These are phyloP conservation scores for Talaromyces nanjingensis DNA, from an alignment of 495 filamentous ascomycete species.

Conservation along the genomic window DNA sequence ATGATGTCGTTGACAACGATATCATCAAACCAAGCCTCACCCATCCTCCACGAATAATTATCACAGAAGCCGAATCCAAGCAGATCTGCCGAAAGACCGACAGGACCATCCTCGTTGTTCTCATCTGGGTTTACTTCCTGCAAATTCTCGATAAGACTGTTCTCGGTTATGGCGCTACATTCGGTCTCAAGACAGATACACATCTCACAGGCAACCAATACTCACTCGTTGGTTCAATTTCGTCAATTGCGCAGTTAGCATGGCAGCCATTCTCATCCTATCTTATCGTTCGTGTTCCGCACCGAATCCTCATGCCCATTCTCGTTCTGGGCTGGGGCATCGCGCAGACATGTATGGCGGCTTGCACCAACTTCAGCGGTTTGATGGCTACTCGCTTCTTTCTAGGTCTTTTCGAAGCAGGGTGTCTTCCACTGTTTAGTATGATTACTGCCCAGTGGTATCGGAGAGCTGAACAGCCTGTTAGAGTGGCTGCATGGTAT, in stretches of 20 bases:
- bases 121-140: conserved; percentile 60
- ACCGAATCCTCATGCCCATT: conserved; percentile 54
- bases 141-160: conserved; percentile 61
- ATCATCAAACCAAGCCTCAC: background rate
- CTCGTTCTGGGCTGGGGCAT: conserved; percentile 49
- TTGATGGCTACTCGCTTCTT: conserved; percentile 44
- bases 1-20: background rate
- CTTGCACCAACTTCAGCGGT: conserved; percentile 28
- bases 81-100: conserved; percentile 56
- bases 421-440: conserved; percentile 53
- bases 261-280: conserved; percentile 61
- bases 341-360: conserved; percentile 39
- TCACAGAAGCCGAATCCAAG: conserved; percentile 46
- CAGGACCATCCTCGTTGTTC: conserved; percentile 46
- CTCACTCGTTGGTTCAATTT: conserved; percentile 54
- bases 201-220: conserved; percentile 53
- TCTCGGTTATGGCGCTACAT: conserved; percentile 56
- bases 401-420: conserved; percentile 44
- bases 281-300: conserved; percentile 59
- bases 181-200: conserved; percentile 49
- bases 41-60: background rate
- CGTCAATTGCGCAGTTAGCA: conserved; percentile 55
- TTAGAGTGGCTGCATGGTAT: conserved; percentile 44
- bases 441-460: conserved; percentile 46
- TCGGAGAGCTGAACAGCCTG: conserved; percentile 40